Conservation (phyloP, 139 green algal genomes). For the Chlorella sp. region DNA sequence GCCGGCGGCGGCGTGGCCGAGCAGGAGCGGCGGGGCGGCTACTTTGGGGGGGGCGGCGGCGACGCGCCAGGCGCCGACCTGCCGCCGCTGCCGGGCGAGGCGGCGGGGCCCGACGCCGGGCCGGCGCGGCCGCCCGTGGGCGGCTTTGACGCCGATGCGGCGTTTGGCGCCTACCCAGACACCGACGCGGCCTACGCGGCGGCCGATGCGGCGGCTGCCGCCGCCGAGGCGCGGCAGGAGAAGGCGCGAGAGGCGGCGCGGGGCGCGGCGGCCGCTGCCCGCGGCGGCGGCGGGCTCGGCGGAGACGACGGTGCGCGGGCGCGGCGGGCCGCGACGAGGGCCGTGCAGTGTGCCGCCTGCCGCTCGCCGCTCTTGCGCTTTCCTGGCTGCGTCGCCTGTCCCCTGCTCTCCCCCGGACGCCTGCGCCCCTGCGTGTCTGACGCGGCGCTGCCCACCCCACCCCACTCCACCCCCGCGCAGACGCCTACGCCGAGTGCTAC, state of each 20-base stretch:
- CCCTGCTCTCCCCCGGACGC: too few relatives aligned
- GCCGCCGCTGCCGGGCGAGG: constrained; percentile 43
- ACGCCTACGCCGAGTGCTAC: constrained; percentile 45
- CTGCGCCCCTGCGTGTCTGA: too few relatives aligned
- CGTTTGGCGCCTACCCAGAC: constrained; percentile 6
- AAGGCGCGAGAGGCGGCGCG: constrained; percentile 9
- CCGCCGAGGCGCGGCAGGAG: not conserved
- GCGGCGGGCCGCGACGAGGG: too few relatives aligned
- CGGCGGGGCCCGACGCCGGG: not conserved
- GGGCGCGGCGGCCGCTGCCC: not conserved
- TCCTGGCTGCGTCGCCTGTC: too few relatives aligned
- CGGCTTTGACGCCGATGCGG: constrained; percentile 10
- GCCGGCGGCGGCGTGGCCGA: too few relatives aligned
- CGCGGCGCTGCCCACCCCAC: too few relatives aligned
- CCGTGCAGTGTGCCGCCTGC: too few relatives aligned
- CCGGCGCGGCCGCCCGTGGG: constrained; percentile 2
- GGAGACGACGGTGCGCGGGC: constrained; percentile 8
- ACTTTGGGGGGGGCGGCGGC: constrained; percentile 10
- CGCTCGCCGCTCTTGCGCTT: too few relatives aligned
- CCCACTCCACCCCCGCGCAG: too few relatives aligned
- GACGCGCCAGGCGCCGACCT: constrained; percentile 27
- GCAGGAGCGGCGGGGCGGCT: constrained; percentile 18
- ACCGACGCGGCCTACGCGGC: not conserved
- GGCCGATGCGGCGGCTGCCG: not conserved
- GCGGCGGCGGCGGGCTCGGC: not conserved